Evolutionary conservation across 257 asterid species (phyloP).

Genomic region (Solanum virginianum): DNA sequence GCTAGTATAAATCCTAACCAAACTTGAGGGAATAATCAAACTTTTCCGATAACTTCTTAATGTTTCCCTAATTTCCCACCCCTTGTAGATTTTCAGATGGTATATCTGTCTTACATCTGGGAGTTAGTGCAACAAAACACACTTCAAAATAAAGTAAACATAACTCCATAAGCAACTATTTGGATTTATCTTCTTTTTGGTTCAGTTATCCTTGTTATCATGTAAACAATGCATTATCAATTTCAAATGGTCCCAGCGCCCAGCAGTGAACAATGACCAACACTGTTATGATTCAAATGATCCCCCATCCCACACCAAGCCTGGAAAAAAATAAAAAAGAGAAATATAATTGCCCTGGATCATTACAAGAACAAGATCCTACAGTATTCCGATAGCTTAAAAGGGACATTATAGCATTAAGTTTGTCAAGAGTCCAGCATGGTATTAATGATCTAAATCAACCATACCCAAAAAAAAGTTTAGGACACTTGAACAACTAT

Average conservation of each 20-base stretch:
- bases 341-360: background rate
- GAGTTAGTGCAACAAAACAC: background rate
- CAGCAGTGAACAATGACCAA: background rate
- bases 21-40: background rate
- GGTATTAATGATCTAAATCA: background rate
- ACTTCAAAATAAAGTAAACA: background rate
- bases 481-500: background rate
- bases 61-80: background rate
- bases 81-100: background rate
- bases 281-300: background rate
- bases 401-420: background rate
- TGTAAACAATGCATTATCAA: background rate
- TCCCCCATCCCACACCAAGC: background rate
- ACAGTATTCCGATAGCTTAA: background rate
- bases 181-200: background rate
- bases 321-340: background rate
- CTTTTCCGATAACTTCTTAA: background rate
- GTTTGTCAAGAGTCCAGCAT: background rate
- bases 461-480: background rate
- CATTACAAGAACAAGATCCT: background rate
- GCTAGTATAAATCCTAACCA: background rate
- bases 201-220: background rate
- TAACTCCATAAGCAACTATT: background rate
- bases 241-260: background rate
- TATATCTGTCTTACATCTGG: background rate